Percentiles rank a stretch among this genome's conserved stretches.
Conservation (phyloP, 2,329 filamentous ascomycete species). For the Apiospora hydei region DNA sequence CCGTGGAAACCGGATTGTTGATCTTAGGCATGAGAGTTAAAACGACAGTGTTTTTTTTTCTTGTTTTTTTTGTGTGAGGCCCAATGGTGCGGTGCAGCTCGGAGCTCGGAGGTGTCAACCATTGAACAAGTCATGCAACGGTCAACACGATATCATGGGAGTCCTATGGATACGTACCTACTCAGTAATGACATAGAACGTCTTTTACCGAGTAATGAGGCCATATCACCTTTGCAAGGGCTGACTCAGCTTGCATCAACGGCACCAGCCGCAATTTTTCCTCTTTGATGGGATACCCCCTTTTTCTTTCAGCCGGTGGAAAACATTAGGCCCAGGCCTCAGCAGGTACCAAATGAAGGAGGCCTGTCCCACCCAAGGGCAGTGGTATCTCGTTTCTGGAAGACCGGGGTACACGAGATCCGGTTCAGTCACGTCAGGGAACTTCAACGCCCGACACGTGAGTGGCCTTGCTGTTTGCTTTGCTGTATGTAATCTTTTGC, state of each 20-base stretch:
- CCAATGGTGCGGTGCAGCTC: neutral
- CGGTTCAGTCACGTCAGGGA: constrained; percentile 13
- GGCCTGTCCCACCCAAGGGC: neutral
- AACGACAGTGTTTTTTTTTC: neutral
- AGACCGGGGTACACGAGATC: constrained; percentile 14
- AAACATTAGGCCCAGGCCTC: neutral
- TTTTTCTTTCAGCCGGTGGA: neutral
- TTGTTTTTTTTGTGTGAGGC: neutral
- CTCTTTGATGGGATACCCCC: constrained; percentile 6
- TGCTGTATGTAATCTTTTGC: constrained; percentile 1
- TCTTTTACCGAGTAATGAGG: constrained; percentile 17
- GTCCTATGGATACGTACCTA: neutral
- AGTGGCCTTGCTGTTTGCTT: constrained; percentile 3
- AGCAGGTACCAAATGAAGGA: neutral
- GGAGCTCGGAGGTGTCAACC: neutral
- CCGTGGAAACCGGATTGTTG: constrained; percentile 1
- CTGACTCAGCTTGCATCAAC: constrained; percentile 20
- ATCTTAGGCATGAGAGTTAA: neutral
- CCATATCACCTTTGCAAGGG: neutral
- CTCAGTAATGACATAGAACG: neutral
- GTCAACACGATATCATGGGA: neutral
- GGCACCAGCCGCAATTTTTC: constrained; percentile 12
- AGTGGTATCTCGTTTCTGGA: neutral
- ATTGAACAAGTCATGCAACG: neutral
- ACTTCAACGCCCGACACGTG: constrained; percentile 6